Base-by-base conservation (phyloP, 352 stramenopile genomes). In the Thraustochytrium sp. region DNA sequence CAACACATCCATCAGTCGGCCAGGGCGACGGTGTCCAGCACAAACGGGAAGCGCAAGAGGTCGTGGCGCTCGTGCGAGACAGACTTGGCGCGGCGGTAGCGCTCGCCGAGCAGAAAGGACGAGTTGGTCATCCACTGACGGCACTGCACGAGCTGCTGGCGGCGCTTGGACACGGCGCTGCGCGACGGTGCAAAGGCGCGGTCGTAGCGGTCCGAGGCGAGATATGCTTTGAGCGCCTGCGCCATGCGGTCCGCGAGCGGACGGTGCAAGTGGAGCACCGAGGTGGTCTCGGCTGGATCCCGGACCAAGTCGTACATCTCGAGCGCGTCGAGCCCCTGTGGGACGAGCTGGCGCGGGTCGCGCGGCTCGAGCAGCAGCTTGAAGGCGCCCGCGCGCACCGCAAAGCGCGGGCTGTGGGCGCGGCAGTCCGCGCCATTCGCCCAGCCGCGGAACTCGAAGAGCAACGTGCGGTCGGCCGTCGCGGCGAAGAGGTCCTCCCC, bases 361-460 rank as follows among this genome's bases (percentile, higher is more conserved):
- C 46, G 65, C 21, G 65, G 65, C 34, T 77, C 65, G 8, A 72
- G 23, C 23, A 40, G 64, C 9, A 77, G 37, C 49, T 77, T 77
- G 38, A 46, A 77, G 18, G 18, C 26, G n/a, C 46, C 46, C 8
- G 8, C 13, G 9, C 65, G 65, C 13, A 77, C 37, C 8, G 65
- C 40, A 31, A 77, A 77, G 40, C 65, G 65, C 34, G 65, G 13
- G 23, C 42, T 77, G 46, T 77, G 49, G 18, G 42, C 40, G n/a
- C 16, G 36, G 37, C 65, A 77, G 46, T 77, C 65, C 37, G 31
- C 44, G 9, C 65, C 40, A 77, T 77, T 23, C 8, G 65, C 65
- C 65, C 65, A 77, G 21, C 65, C 65, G 8, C 65, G 42, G 42
- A 62, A 62, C 49, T 77, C 65, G 31, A 77, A 77, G 65, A 77